Conservation (phyloP, 345 rosid species). For the Ricinus communis region DNA sequence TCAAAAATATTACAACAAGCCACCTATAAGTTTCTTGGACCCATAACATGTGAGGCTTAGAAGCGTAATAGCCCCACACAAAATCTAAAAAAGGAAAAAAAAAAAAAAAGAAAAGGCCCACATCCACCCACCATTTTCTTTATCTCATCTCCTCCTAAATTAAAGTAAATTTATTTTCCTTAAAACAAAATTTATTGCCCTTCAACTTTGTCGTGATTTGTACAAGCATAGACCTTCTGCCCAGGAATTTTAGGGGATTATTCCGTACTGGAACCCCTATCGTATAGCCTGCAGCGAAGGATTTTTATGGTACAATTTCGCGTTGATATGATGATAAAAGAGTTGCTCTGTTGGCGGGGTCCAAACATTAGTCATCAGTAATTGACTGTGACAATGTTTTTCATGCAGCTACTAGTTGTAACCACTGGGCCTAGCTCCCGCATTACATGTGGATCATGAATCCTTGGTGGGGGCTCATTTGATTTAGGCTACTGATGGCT, state of each 20-base stretch:
- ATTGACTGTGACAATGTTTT: conserved; percentile 22
- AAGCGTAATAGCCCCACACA: conserved; percentile 22
- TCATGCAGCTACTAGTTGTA: too few species aligned
- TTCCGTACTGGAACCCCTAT: conserved; percentile 26
- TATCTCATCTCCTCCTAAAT: not conserved
- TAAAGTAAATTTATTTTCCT: too few species aligned
- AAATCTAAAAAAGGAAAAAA: too few species aligned
- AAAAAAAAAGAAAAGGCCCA: conserved; percentile 11
- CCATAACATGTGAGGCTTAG: conserved; percentile 21
- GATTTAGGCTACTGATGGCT: conserved; percentile 15
- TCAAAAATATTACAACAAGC: conserved; percentile 2
- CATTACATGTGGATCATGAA: conserved; percentile 21
- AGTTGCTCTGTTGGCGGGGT: not conserved
- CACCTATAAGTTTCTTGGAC: not conserved
- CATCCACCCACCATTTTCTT: conserved; percentile 9
- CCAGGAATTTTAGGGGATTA: conserved; percentile 1
- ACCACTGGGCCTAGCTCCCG: conserved; percentile 20
- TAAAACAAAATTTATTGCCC: too few species aligned
- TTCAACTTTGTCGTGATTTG: too few species aligned
- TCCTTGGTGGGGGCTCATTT: conserved; percentile 15
- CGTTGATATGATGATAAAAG: too few species aligned
- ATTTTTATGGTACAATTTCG: too few species aligned
- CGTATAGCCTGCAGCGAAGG: not conserved
- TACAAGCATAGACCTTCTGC: not conserved
- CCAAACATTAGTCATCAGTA: not conserved